Evolutionary conservation across 2,329 filamentous ascomycete genomes (phyloP), one percentile per base, ranked within the genome.

Genomic region (Aspergillus sp.): DNA sequence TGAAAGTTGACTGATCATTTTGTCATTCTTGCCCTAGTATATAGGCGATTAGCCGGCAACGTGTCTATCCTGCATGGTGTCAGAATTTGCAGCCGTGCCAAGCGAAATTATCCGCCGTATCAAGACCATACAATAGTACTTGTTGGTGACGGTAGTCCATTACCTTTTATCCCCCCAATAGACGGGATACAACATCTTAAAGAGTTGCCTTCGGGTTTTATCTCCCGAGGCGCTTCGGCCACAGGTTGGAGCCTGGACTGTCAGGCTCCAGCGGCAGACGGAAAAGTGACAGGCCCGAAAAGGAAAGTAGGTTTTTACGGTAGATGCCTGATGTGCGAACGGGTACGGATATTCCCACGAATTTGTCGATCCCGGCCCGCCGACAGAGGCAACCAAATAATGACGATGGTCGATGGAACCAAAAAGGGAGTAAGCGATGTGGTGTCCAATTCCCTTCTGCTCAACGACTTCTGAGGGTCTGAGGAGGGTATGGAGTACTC

Each of bases 1-100:
- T 42, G 36, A 42, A 42, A 42, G 36, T n/a, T 42, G 36, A 42
- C 36, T 42, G 36, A n/a, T n/a, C 36, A 7, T n/a, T 42, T 42
- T 42, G 12, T 14, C 22, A 24, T 22, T 54, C 14, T 49, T 31
- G 45, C 42, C 58, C 50, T 32, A 24, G 6, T 29, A 54, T 50
- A 36, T 32, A 20, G 51, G 55, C 47, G 51, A 39, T 26, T 42
- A 52, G 39, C 24, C 52, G 45, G 45, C 55, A 54, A 47, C 45
- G 46, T 57, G 50, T 54, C 51, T 12, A 59, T 20, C 32, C 46
- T 56, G 45, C 45, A 24, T 47, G 45, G 45, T 24, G 18, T 47
- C 45, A 47, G 18, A 24, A 47, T 20, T 24, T 47, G 45, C 6
- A 20, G 11, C 22, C 11, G 22, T 24, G 45, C 36, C 36, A 42